Evolutionary conservation across 257 asterid genomes (phyloP), one percentile per base, ranked within the genome.

Genomic region (Mitragyna speciosa): DNA sequence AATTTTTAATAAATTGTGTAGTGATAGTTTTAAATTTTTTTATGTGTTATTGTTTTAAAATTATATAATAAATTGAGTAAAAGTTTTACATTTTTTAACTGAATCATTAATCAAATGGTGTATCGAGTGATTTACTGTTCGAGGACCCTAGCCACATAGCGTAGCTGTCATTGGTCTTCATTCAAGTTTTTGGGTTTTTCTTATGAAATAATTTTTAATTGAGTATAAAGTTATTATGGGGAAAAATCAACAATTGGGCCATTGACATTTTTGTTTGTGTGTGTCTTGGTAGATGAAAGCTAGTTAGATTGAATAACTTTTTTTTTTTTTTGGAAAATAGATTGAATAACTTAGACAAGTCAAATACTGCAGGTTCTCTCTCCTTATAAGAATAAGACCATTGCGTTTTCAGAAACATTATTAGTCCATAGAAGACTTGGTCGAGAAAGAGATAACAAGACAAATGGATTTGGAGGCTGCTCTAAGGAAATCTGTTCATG

Each of bases 241-340:
- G 19, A 22, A 72, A 72, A 58, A 43, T 79, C 72, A 73, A 81
- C 88, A 82, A 89, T 58, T 87, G 83, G 91, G 87, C 76, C 90
- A 87, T 91, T 94, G 98, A 89, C 97, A 89, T 87, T 92, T 88
- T 87, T 82, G 71, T 76, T 81, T 83, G 49, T 61, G 52, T 74
- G 84, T 84, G 85, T 82, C 79, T 61, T 49, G 87, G 52, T 83
- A 79, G 85, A 79, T 76, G 77, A 78, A 76, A 88, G 90, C 90
- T 92, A 89, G 84, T 87, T 80, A 78, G 83, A 85, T 88, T 91
- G 90, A 87, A 88, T 88, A 56, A 61, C 87, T 87, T 81, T n/a
- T n/a, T n/a, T n/a, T n/a, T n/a, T n/a, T n/a, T n/a, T n/a, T n/a
- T n/a, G n/a, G n/a, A n/a, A n/a, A n/a, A n/a, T 80, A 78, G 83